Percentiles rank a stretch among this genome's conserved stretches.
These are phyloP conservation scores for Peronospora tabacina DNA, from an alignment of 352 stramenopile genomes.

Conservation along the genomic window DNA sequence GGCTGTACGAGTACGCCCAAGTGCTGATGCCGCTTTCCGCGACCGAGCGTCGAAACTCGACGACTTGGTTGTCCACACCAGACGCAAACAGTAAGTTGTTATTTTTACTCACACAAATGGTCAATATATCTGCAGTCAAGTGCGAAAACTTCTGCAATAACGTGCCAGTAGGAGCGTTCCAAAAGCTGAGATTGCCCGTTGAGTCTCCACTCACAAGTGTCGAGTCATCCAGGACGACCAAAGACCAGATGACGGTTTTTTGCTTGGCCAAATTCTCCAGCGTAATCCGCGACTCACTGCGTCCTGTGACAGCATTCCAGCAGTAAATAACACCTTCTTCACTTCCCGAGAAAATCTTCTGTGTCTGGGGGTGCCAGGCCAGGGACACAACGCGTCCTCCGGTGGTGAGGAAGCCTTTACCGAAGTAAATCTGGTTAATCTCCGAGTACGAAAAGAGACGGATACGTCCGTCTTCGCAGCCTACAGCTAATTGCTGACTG, in stretches of 20 bases:
- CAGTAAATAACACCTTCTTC: conserved; percentile 84
- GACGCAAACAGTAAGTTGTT: conserved; percentile 89
- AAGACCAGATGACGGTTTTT: conserved; percentile 83
- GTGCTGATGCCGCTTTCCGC: conserved; percentile 31
- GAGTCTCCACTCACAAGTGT: conserved; percentile 91
- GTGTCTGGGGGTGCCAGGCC: conserved; percentile 60
- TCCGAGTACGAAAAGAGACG: conserved; percentile 77
- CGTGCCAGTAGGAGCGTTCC: conserved; percentile 87
- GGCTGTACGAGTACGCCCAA: conserved; percentile 83
- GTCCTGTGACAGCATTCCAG: conserved; percentile 70
- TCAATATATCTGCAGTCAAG: conserved; percentile 86
- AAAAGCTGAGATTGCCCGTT: conserved; percentile 89
- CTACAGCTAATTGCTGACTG: conserved; percentile 62
- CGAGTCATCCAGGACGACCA: conserved; percentile 84
- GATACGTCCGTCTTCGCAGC: conserved; percentile 88
- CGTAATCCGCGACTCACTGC: conserved; percentile 80
- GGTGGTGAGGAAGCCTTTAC: conserved; percentile 75
- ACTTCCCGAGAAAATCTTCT: conserved; percentile 81
- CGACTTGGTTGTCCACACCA: conserved; percentile 90
- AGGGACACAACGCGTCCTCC: conserved; percentile 73
- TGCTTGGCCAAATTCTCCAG: conserved; percentile 73
- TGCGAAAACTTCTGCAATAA: conserved; percentile 90
- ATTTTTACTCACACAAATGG: conserved; percentile 70
- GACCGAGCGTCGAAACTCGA: conserved; percentile 59
- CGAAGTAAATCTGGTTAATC: conserved; percentile 68